Percentiles rank a stretch among this genome's conserved stretches.
Conservation (phyloP, 2,329 filamentous ascomycete species). For the Cordyceps javanica region DNA sequence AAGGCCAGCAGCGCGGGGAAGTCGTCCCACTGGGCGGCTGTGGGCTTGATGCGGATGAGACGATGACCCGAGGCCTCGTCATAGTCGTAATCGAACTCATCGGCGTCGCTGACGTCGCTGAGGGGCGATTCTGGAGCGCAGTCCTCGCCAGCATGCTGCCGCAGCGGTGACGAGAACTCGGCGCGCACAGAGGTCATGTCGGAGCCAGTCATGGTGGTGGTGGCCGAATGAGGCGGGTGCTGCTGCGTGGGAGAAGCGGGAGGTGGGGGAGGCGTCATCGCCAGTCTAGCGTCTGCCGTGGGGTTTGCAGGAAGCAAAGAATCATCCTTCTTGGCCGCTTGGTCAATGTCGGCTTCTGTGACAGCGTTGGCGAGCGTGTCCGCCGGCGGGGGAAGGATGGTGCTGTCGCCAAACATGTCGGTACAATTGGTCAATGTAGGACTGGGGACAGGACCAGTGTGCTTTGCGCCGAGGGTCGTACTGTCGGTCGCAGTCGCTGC, state of each 20-base stretch:
- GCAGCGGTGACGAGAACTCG: too few relatives aligned
- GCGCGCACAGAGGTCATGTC: background rate
- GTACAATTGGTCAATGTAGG: background rate
- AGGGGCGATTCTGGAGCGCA: background rate
- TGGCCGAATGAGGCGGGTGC: background rate
- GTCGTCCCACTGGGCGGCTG: conserved; percentile 29
- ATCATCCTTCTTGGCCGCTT: background rate
- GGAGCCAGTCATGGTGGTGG: background rate
- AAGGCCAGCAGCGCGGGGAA: conserved; percentile 30
- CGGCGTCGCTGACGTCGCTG: conserved; percentile 12
- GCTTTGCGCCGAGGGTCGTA: background rate
- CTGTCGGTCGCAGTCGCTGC: background rate
- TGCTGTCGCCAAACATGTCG: background rate
- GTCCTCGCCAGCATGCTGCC: background rate
- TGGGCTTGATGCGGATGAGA: conserved; percentile 30
- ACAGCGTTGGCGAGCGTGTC: background rate
- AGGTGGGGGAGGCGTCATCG: background rate
- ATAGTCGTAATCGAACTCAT: conserved; percentile 25
- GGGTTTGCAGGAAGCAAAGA: too few relatives aligned
- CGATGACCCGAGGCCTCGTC: conserved; percentile 24
- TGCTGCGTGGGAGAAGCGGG: background rate
- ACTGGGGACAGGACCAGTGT: background rate
- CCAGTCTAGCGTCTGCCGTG: background rate
- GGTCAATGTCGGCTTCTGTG: background rate
- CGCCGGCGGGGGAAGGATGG: background rate